phyloP scores from a whole-genome alignment of 192 early-diverging fungal species.

The Dispira parvispora region DNA sequence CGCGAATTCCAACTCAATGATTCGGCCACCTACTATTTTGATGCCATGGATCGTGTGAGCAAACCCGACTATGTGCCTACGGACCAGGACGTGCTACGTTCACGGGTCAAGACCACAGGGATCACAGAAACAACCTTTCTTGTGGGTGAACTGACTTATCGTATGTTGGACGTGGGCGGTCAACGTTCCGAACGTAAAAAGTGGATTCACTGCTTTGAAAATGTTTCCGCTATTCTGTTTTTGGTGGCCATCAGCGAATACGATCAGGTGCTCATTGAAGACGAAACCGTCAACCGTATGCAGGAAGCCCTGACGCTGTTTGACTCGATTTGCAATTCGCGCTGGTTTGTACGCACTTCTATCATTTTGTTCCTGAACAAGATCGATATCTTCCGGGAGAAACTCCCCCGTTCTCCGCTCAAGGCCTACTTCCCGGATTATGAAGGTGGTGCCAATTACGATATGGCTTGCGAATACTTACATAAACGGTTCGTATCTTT shows the following conservation, averaged over 20 bases:
- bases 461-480: slow-evolving; percentile 61
- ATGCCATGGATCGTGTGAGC: slow-evolving; percentile 78
- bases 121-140: slow-evolving; percentile 91
- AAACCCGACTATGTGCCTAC: slow-evolving; percentile 65
- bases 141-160: slow-evolving; percentile 82
- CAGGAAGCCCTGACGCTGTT: slow-evolving; percentile 92
- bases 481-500: slow-evolving; percentile 64
- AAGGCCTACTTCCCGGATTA: slow-evolving; percentile 83
- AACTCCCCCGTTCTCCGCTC: slow-evolving; percentile 70
- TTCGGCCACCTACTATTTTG: slow-evolving; percentile 94
- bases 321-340: slow-evolving; percentile 93
- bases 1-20: slow-evolving; percentile 95
- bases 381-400: slow-evolving; percentile 89
- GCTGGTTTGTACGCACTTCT: slow-evolving; percentile 95
- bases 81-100: slow-evolving; percentile 93
- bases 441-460: slow-evolving; percentile 51
- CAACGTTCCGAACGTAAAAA: slow-evolving; percentile 98
- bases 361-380: slow-evolving; percentile 98
- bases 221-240: slow-evolving; percentile 90
- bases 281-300: slow-evolving; percentile 93
- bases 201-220: slow-evolving; percentile 98
- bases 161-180: slow-evolving; percentile 96
- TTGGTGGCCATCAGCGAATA: slow-evolving; percentile 91
- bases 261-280: slow-evolving; percentile 89
- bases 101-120: slow-evolving; percentile 92